Evolutionary conservation across 2,329 filamentous ascomycete species (phyloP).

Genomic region (Calonectria pseudoturangicola): DNA sequence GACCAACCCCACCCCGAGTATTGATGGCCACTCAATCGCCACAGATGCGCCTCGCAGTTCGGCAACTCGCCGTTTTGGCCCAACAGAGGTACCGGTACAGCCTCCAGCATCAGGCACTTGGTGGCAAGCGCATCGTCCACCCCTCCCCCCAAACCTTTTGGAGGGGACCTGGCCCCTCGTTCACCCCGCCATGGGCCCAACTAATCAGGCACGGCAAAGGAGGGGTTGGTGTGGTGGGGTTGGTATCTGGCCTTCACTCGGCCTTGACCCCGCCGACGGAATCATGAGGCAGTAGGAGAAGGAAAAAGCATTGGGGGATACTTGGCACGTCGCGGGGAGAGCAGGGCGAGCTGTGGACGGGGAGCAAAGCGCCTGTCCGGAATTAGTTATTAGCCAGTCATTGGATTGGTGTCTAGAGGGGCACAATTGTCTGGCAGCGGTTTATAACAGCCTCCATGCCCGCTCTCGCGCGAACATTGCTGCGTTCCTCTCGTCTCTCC

Average conservation of each 20-base stretch:
- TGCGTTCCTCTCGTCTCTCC: constrained; percentile 4
- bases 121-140: not conserved
- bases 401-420: constrained; percentile 22
- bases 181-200: constrained; percentile 32
- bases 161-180: constrained; percentile 11
- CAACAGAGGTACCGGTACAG: not conserved
- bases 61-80: constrained; percentile 6
- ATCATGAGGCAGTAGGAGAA: constrained; percentile 42
- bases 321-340: constrained; percentile 15
- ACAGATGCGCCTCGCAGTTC: not conserved
- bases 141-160: constrained; percentile 21
- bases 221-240: constrained; percentile 46
- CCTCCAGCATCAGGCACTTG: not conserved
- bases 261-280: constrained; percentile 51
- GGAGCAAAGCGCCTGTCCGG: constrained; percentile 2
- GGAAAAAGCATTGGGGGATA: constrained; percentile 28
- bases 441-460: constrained; percentile 42
- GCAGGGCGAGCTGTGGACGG: constrained; percentile 11
- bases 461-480: constrained; percentile 26
- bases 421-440: constrained; percentile 19
- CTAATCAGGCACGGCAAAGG: constrained; percentile 36
- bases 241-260: constrained; percentile 28
- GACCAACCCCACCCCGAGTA: constrained; percentile 54
- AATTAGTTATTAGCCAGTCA: constrained; percentile 8
- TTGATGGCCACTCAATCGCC: constrained; percentile 21